Evolutionary conservation across 306 rosid genomes (phyloP), one percentile per base, ranked within the genome.

Genomic region (Crataegus laevigata): DNA sequence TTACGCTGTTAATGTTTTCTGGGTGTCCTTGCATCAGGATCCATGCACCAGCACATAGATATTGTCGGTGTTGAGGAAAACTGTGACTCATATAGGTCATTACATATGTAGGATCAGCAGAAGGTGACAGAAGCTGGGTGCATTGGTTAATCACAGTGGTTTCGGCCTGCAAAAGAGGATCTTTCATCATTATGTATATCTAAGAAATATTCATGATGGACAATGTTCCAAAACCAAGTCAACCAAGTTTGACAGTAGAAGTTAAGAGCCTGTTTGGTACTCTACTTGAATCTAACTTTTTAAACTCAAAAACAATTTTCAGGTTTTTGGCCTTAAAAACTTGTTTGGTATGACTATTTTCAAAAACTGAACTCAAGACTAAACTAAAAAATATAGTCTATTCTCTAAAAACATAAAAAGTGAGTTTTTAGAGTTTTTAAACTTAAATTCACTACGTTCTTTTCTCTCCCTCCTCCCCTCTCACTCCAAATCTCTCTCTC

Each of bases 1-100:
- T 90, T 69, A 80, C 85, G 40, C 92, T 83, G 87, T 90, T 92
- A 68, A 94, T 92, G 72, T 81, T 92, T 82, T 94, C 97, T 42
- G 90, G 89, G 82, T 85, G 96, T 58, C 99, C 96, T 75, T 92
- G 93, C 99, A 92, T 92, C 71, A 94, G 85, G 78, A 86, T 89
- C 97, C 96, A 94, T 25, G 97, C 97, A 81, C 97, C 99, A 77
- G 99, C 96, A 88, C 99, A 94, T 74, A 94, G 78, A 87, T 89
- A 89, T 74, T 85, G 87, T 67, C 97, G 88, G 77, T 94, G 99
- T 81, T 73, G 84, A 50, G 85, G 86, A 85, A 90, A 90, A 84
- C 97, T 94, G 72, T 86, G 92, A 84, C 80, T 84, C 68, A 92
- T 43, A 78, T 94, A 94, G 78, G 99, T 94, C 89, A 78, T 75